phyloP scores from a whole-genome alignment of 495 filamentous ascomycete genomes.

The Elaphomyces granulatus region DNA sequence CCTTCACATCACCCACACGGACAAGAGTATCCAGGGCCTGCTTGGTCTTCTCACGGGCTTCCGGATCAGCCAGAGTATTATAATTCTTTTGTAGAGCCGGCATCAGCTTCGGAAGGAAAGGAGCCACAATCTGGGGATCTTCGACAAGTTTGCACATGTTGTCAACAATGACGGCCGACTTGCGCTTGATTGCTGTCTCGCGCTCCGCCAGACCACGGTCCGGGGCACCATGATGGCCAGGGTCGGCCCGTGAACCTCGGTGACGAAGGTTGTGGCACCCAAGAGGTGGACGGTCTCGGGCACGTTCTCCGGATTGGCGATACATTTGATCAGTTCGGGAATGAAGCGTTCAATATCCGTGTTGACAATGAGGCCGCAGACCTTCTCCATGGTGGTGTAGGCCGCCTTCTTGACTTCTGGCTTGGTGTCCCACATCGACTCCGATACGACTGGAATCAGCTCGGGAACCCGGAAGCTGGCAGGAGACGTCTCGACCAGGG shows the following conservation, averaged over 20 bases:
- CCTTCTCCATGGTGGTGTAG: conserved; percentile 92
- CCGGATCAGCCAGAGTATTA: conserved; percentile 89
- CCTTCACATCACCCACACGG: conserved; percentile 84
- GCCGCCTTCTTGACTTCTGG: conserved; percentile 95
- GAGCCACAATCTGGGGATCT: conserved; percentile 94
- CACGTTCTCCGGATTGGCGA: conserved; percentile 96
- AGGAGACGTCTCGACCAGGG: conserved; percentile 62
- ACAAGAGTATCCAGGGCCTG: conserved; percentile 87
- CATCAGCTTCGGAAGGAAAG: conserved; percentile 99
- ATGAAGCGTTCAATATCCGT: conserved; percentile 99
- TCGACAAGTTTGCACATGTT: conserved; percentile 99
- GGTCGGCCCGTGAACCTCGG: conserved; percentile 95
- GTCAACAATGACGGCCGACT: conserved; percentile 97
- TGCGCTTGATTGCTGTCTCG: conserved; percentile 99
- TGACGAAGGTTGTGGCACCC: conserved; percentile 99
- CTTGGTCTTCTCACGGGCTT: conserved; percentile 98
- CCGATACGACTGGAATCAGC: conserved; percentile 88
- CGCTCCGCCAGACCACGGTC: conserved; percentile 97
- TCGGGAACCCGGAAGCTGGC: conserved; percentile 79
- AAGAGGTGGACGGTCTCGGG: conserved; percentile 96
- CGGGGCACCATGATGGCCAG: conserved; percentile 98
- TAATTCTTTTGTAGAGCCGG: conserved; percentile 87
- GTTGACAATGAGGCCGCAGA: conserved; percentile 96
- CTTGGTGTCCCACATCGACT: conserved; percentile 99
- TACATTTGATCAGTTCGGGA: conserved; percentile 98